Percentiles rank a stretch among this genome's conserved stretches.
These are phyloP conservation scores for Baorangia bicolor DNA, from an alignment of 768 basidiomycete genomes.

Conservation along the genomic window DNA sequence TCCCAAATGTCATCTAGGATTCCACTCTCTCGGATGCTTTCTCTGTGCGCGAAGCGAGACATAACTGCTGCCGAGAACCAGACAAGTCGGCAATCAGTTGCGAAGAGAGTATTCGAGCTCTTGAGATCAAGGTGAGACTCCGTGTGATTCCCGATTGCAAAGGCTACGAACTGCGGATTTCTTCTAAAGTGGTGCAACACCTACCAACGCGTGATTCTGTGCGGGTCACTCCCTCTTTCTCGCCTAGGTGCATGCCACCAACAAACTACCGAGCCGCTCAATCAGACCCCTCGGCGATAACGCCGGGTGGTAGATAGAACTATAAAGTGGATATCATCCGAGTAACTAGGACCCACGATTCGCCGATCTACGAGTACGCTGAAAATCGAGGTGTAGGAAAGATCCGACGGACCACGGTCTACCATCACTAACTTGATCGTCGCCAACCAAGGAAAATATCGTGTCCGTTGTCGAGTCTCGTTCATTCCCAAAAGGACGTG, in stretches of 20 bases:
- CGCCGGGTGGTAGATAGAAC: not conserved
- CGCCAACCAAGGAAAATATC: not conserved
- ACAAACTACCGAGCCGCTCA: not conserved
- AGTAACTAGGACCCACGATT: slow-evolving; percentile 3
- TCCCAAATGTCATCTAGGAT: not conserved
- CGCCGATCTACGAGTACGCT: not conserved
- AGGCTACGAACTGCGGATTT: not conserved
- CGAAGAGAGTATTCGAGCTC: not conserved
- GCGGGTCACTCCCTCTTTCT: not conserved
- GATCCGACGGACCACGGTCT: not conserved
- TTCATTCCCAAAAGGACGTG: not conserved
- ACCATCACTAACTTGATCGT: not conserved
- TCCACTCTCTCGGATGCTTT: not conserved
- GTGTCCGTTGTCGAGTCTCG: not conserved
- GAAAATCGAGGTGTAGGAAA: not conserved
- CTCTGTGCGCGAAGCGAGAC: not conserved
- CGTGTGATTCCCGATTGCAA: slow-evolving; percentile 1
- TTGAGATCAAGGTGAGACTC: slow-evolving; percentile 4
- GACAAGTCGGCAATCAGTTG: not conserved
- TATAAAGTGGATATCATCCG: not conserved
- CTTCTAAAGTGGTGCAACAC: slow-evolving; percentile 2
- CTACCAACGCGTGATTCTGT: slow-evolving; percentile 4
- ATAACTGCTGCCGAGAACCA: not conserved
- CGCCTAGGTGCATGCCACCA: not conserved
- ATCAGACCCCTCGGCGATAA: not conserved